These are phyloP conservation scores for Corymbia calophylla DNA, from an alignment of 441 rosid species.

Conservation along the genomic window DNA sequence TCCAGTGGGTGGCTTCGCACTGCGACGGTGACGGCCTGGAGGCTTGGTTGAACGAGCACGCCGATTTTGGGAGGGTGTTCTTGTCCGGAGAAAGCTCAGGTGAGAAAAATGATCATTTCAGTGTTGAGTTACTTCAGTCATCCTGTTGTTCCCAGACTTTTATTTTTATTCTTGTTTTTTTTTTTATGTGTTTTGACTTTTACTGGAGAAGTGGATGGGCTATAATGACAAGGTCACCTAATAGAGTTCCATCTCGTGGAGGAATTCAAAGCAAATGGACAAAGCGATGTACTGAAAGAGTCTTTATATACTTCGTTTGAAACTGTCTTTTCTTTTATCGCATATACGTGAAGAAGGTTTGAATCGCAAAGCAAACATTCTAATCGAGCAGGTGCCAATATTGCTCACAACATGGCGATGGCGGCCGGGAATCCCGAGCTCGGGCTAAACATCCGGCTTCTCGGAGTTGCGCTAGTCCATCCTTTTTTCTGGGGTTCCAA, in stretches of 20 bases:
- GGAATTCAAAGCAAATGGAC: background rate
- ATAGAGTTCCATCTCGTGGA: too few relatives aligned
- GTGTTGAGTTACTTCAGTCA: background rate
- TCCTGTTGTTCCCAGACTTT: too few relatives aligned
- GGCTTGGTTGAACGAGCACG: background rate
- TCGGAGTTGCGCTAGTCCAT: background rate
- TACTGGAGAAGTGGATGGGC: too few relatives aligned
- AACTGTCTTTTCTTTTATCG: background rate
- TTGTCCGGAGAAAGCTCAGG: background rate
- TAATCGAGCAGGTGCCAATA: background rate
- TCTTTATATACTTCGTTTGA: background rate
- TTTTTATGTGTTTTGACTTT: too few relatives aligned
- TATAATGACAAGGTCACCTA: too few relatives aligned
- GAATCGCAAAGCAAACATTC: background rate
- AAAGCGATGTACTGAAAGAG: background rate
- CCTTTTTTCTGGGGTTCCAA: constrained; percentile 4
- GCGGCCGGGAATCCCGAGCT: background rate
- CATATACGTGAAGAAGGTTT: background rate
- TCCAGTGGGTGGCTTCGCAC: background rate
- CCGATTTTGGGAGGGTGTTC: background rate
- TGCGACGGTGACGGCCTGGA: background rate
- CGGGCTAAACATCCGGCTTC: background rate
- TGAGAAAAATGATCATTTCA: background rate
- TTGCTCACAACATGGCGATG: background rate
- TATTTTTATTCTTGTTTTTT: too few relatives aligned